Evolutionary conservation across 1,139 yeast genomes (phyloP), one percentile per base, ranked within the genome.

Genomic region (Saccharomyces hybrid): DNA sequence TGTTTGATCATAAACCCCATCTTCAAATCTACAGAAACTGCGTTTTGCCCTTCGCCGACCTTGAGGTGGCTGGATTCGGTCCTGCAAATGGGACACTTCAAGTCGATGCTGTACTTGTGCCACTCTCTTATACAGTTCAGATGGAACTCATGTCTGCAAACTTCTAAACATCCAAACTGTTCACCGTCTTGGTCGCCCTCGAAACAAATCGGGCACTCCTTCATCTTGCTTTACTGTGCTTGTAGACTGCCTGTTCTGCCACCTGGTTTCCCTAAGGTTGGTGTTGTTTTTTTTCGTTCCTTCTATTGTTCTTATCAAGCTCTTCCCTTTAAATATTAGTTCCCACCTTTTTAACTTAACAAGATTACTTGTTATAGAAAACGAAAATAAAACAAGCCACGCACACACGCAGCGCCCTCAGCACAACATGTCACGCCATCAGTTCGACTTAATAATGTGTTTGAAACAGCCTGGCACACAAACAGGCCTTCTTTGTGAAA

Each of bases 401-500:
- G 16, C 11, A 9, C 42, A 34, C 42, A 34, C 11, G n/a, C 8
- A 26, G 8, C 23, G 27, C 27, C 27, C 27, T 7, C 8, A 9
- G 3, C 20, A 20, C 32, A 48, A 14, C 8, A 90, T 90, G 97
- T 88, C 97, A 3, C 83, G 95, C 56, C 97, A 90, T 70, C 96
- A 90, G 68, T 84, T 86, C 57, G 98, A 91, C 69, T 78, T 91
- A 38, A 81, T 88, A 3, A 84, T 86, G 74, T 91, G 98, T 68
- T 76, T 88, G 79, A 88, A 86, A 66, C 95, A 83, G 64, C 90
- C 97, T 1, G 97, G 98, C 1, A 78, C 82, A 0, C 71, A 74
- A 32, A 70, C 81, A 5, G 97, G 96, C 0, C 73, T 77, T 55
- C 76, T 91, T 7, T 91, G 99, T 65, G 82, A 81, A 44, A 86